A percentile compares a stretch with the other conserved stretches of the same genome.
These are phyloP conservation scores for Diaporthe aspalathi DNA, from an alignment of 2,329 filamentous ascomycete genomes.

Conservation along the genomic window DNA sequence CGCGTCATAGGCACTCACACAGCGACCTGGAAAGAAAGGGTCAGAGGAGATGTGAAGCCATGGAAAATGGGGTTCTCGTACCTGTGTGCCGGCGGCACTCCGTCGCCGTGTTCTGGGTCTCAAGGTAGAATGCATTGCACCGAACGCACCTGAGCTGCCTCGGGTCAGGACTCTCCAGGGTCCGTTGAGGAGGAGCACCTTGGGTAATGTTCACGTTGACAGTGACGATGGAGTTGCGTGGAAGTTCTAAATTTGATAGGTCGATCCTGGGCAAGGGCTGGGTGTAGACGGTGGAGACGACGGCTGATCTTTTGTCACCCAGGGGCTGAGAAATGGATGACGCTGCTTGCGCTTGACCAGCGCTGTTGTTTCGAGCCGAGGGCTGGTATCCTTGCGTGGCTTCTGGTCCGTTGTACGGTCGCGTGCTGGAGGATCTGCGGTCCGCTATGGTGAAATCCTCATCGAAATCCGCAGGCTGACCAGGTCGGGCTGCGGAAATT, in stretches of 20 bases:
- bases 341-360: background rate
- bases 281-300: background rate
- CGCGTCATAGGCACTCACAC: background rate
- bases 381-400: too few species aligned
- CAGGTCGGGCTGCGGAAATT: too few species aligned
- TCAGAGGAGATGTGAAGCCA: too few species aligned
- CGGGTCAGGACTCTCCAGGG: background rate
- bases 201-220: background rate
- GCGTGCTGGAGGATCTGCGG: background rate
- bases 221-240: background rate
- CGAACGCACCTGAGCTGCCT: background rate
- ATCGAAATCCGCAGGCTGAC: background rate
- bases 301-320: background rate
- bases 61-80: background rate
- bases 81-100: slow-evolving; percentile 5
- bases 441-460: background rate
- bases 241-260: background rate
- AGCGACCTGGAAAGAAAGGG: background rate
- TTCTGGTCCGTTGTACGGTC: background rate
- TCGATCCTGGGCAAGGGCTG: background rate
- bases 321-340: too few species aligned
- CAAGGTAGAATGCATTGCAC: background rate
- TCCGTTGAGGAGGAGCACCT: background rate
- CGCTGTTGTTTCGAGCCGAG: too few species aligned
- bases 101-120: background rate